Conservation (phyloP, 768 basidiomycete genomes). For the Leccinum subgranulosum region DNA sequence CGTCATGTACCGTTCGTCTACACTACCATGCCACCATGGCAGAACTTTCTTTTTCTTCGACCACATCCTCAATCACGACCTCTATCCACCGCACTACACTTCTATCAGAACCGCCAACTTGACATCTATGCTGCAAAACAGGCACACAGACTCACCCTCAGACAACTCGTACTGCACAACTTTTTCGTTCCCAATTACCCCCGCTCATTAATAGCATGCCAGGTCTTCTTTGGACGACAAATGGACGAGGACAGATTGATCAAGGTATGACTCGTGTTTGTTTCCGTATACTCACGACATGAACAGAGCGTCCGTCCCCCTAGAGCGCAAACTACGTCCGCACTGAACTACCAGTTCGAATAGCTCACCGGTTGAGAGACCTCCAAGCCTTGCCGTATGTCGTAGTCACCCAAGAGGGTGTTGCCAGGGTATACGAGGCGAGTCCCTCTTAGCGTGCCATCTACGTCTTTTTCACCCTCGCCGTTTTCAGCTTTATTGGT, state of each 20-base stretch:
- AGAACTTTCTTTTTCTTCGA: constrained; percentile 6
- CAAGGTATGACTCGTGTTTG: constrained; percentile 44
- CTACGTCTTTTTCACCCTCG: background rate
- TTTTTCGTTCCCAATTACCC: background rate
- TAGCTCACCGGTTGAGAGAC: constrained; percentile 84
- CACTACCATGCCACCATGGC: constrained; percentile 25
- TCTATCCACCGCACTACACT: constrained; percentile 49
- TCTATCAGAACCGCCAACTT: constrained; percentile 81
- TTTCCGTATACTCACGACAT: background rate
- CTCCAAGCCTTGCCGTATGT: constrained; percentile 83
- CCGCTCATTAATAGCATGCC: constrained; percentile 3
- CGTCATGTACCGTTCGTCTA: background rate
- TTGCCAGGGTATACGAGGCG: constrained; percentile 83
- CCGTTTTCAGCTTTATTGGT: constrained; percentile 69
- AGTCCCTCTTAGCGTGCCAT: constrained; percentile 22
- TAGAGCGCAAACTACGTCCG: constrained; percentile 91
- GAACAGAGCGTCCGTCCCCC: background rate
- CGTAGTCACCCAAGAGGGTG: constrained; percentile 81
- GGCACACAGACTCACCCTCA: constrained; percentile 67
- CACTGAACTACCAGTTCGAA: constrained; percentile 82
- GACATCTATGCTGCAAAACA: constrained; percentile 77
- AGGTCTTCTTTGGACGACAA: constrained; percentile 86
- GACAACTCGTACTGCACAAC: constrained; percentile 68
- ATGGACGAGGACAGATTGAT: constrained; percentile 78
- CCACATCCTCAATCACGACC: constrained; percentile 14